These are phyloP conservation scores for Butyriboletus loyo DNA, from an alignment of 768 basidiomycete genomes.

Conservation along the genomic window DNA sequence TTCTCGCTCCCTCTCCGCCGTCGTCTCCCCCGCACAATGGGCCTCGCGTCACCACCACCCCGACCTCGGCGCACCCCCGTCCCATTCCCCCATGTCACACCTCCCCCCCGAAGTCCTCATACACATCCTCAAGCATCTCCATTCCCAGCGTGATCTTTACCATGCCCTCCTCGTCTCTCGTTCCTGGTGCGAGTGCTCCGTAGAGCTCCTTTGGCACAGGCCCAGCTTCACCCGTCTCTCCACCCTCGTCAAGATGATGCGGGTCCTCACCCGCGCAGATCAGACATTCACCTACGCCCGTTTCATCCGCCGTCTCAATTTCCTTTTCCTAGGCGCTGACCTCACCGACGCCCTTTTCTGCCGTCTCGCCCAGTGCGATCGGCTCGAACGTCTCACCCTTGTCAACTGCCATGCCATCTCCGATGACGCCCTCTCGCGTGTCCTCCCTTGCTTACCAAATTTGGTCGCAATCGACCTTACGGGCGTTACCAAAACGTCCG, in stretches of 20 bases:
- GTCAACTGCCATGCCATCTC: slow-evolving; percentile 73
- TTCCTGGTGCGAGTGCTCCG: slow-evolving; percentile 93
- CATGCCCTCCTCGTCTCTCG: slow-evolving; percentile 77
- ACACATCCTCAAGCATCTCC: slow-evolving; percentile 84
- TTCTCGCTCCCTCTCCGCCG: slow-evolving; percentile 35
- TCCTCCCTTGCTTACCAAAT: slow-evolving; percentile 69
- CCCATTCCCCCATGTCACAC: slow-evolving; percentile 55
- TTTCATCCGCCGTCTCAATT: slow-evolving; percentile 90
- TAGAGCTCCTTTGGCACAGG: slow-evolving; percentile 93
- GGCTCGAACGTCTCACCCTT: slow-evolving; percentile 86
- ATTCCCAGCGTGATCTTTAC: slow-evolving; percentile 70
- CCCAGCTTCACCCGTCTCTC: slow-evolving; percentile 69
- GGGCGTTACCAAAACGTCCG: slow-evolving; percentile 64
- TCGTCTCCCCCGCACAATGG: slow-evolving; percentile 70
- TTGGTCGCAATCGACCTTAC: slow-evolving; percentile 86
- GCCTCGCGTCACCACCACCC: slow-evolving; percentile 31
- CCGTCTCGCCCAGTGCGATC: slow-evolving; percentile 67
- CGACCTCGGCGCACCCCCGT: slow-evolving; percentile 30
- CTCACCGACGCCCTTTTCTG: slow-evolving; percentile 74
- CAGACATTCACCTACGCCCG: slow-evolving; percentile 84
- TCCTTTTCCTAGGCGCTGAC: slow-evolving; percentile 64
- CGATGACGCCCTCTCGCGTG: slow-evolving; percentile 55
- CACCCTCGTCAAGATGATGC: slow-evolving; percentile 76
- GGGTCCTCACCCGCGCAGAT: slow-evolving; percentile 57
- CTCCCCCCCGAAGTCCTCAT: slow-evolving; percentile 92